Evolutionary conservation across 163 green algal species (phyloP).

Genomic region (Scenedesmus sp.): DNA sequence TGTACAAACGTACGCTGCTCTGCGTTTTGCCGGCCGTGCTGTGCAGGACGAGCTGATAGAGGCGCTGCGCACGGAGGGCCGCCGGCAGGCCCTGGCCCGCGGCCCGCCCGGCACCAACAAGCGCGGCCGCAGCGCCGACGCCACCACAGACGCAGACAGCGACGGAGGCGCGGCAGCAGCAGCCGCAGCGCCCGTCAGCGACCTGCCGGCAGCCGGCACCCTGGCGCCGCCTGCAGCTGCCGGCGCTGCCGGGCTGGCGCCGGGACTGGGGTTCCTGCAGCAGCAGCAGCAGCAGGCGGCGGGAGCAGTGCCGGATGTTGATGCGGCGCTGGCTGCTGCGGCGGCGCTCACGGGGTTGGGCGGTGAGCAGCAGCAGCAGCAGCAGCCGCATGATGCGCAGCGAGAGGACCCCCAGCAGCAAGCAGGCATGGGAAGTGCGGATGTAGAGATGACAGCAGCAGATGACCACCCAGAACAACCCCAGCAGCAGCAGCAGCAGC

Average conservation of each 20-base stretch:
- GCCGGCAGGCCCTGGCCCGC: slow-evolving; percentile 73
- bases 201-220: neutral
- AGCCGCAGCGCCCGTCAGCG: neutral
- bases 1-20: neutral
- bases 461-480: too few relatives aligned
- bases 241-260: neutral
- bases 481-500: too few relatives aligned
- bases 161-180: neutral
- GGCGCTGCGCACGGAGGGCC: slow-evolving; percentile 81
- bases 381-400: neutral
- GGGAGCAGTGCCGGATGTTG: neutral
- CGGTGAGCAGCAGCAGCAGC: slow-evolving; percentile 4
- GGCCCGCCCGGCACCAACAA: neutral
- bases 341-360: neutral
- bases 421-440: neutral
- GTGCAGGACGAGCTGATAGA: slow-evolving; percentile 91
- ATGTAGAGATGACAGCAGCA: neutral
- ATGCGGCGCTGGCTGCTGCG: neutral
- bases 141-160: neutral
- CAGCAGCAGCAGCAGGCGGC: neutral
- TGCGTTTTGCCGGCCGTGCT: neutral
- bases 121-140: neutral
- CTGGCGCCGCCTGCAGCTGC: neutral
- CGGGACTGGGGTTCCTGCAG: neutral
- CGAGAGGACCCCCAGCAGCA: neutral